Base-by-base conservation (phyloP, 2,329 filamentous ascomycete genomes). In the Hypoxylon sp. region DNA sequence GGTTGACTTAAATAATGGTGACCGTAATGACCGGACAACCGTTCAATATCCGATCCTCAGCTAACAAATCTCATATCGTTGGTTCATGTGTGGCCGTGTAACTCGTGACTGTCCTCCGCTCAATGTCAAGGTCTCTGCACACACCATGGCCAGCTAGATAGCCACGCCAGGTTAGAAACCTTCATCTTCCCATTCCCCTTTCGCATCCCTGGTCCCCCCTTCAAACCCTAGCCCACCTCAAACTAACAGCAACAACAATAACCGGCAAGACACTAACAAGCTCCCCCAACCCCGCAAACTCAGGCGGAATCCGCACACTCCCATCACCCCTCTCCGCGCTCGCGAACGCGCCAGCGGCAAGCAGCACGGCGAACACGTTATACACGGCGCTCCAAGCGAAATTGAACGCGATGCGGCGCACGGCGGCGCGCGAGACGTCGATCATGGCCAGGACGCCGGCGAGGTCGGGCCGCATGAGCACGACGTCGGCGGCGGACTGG, bases 201-300 rank as follows among this genome's bases (percentile, higher is more conserved):
- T 22, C 19, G 1, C 19, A 22, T 22, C 19, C 19, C 19, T 22
- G 1, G 19, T 22, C 19, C 19, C 19, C 35, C 37, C 46, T 50
- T 63, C 42, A 81, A 44, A 80, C 69, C 66, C 72, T 77, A 35
- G 75, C 73, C 80, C 80, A 86, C 47, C 78, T 78, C 74, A 88
- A 73, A 63, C 81, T 79, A 71, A 87, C 80, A 0, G 89, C 89
- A 47, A 85, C 85, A 5, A 82, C 75, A 71, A 93, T 85, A 2
- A 94, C 91, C 0, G 92, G 92, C 75, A 92, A 63, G 0, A 94
- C 89, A 73, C 92, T 94, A 0, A 93, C 90, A 33, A 94, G 76
- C 80, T 94, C 92, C 0, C 92, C 92, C 8, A 94, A 68, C 1
- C 76, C 76, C 0, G 76, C 76, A 26, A 84, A 91, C 63, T 82